A percentile compares a stretch with the other conserved stretches of the same genome.
Conservation (phyloP, 331 rosid species). For the Prunus yedoensis region DNA sequence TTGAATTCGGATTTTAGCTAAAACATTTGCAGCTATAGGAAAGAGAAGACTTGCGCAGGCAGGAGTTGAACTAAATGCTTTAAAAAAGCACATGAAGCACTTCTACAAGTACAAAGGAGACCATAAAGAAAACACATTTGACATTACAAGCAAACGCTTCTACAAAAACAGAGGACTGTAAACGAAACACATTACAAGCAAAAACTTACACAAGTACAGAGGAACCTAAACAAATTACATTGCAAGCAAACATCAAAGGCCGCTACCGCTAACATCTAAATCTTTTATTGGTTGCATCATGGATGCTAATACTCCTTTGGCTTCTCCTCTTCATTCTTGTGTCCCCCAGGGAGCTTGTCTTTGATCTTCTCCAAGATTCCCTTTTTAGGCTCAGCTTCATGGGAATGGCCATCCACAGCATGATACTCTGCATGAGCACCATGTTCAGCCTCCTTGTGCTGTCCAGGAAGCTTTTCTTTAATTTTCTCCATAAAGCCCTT, state of each 20-base stretch:
- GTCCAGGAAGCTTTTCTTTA: conserved; percentile 28
- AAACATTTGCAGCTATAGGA: neutral
- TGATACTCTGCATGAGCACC: neutral
- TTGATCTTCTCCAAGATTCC: conserved; percentile 37
- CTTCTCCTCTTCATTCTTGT: conserved; percentile 30
- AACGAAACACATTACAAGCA: neutral
- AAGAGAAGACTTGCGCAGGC: neutral
- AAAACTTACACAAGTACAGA: neutral
- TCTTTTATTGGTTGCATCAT: neutral
- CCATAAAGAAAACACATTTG: neutral
- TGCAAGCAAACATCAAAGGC: conserved; percentile 2
- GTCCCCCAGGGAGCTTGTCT: conserved; percentile 35
- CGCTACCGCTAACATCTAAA: neutral
- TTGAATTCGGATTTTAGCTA: neutral
- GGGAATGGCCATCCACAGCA: conserved; percentile 12
- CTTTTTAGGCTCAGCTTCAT: conserved; percentile 23
- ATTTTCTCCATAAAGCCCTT: conserved; percentile 35
- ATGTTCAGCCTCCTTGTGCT: conserved; percentile 24
- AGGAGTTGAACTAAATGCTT: neutral
- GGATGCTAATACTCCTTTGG: conserved; percentile 18
- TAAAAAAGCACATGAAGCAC: neutral
- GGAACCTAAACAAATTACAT: conserved; percentile 1
- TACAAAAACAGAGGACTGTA: neutral
- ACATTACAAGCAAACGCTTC: neutral
- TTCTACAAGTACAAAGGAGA: neutral